Evolutionary conservation across 2,329 filamentous ascomycete species (phyloP), one percentile per base, ranked within the genome.

Genomic region (Cladosporium sp.): DNA sequence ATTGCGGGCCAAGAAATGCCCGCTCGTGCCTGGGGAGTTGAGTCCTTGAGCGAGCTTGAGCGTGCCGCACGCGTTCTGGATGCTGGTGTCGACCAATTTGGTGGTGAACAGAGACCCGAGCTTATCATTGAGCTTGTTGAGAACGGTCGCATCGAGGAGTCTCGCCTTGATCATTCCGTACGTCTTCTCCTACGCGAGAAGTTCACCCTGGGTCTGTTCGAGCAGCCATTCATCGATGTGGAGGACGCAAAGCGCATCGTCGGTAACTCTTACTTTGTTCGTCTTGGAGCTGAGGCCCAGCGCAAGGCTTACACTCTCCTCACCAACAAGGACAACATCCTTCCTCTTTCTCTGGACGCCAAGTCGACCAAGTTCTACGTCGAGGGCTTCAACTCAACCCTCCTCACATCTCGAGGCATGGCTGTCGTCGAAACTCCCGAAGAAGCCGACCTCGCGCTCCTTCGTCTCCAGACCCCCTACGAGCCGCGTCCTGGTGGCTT

Each of bases 41-140:
- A 86, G 68, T 71, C 80, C 60, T 72, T 83, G 1, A 80, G 71
- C 24, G 80, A 78, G 65, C 69, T 80, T 1, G 75, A 85, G 66
- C 76, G 82, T 10, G 78, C 74, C 4, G 76, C 72, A 18, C 80
- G 74, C 67, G 77, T 86, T 8, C 68, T 86, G 1, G 79, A 85
- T 8, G 83, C 84, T 0, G 84, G 84, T 0, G 81, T 80, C 38
- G 84, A 86, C 66, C 83, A 85, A 65, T 80, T 86, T 59, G 84
- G 84, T 1, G 84, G 84, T 12, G 84, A 86, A 70, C 69, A 76
- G 3, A 73, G 80, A 0, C 78, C 82, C 0, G 83, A 86, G 64
- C 44, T 60, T 4, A 54, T 59, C 32, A 34, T 65, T 30, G 57
- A 65, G 55, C 55, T 65, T 12, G 63, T 65, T 0, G 55, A 52